Evolutionary conservation across 2,329 filamentous ascomycete species (phyloP).

Genomic region (Neofusicoccum umdonicola): DNA sequence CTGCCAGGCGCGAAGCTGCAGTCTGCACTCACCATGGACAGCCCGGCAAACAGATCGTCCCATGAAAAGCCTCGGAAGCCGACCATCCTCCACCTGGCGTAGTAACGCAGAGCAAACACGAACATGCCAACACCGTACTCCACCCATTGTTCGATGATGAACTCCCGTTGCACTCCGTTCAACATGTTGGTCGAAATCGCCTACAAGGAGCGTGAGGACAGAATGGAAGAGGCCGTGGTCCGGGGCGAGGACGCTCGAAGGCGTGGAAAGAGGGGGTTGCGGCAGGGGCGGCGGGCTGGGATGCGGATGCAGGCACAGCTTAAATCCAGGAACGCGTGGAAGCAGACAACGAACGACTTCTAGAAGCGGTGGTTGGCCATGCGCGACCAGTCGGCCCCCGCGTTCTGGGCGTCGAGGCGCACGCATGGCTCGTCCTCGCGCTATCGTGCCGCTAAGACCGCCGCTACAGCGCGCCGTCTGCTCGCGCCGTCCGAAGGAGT

Average conservation of each 20-base stretch:
- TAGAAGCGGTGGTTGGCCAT: background rate
- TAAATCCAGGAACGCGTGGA: background rate
- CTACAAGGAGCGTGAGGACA: background rate
- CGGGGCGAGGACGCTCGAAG: too few relatives aligned
- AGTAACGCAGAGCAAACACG: slow-evolving; percentile 41
- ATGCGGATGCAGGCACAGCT: background rate
- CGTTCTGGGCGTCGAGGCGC: background rate
- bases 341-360: background rate
- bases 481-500: background rate
- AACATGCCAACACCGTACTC: slow-evolving; percentile 43
- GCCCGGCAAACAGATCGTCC: slow-evolving; percentile 42
- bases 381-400: background rate
- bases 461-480: too few relatives aligned
- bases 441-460: background rate
- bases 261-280: background rate
- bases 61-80: slow-evolving; percentile 34
- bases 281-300: background rate
- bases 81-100: slow-evolving; percentile 39
- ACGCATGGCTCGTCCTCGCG: background rate
- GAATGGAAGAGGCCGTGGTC: background rate
- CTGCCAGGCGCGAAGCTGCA: too few relatives aligned
- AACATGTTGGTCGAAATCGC: background rate
- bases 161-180: background rate
- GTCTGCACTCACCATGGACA: too few relatives aligned
- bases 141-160: slow-evolving; percentile 30